These are phyloP conservation scores for Fomitopsis palustris DNA, from an alignment of 1,284 basidiomycete genomes.

Conservation along the genomic window DNA sequence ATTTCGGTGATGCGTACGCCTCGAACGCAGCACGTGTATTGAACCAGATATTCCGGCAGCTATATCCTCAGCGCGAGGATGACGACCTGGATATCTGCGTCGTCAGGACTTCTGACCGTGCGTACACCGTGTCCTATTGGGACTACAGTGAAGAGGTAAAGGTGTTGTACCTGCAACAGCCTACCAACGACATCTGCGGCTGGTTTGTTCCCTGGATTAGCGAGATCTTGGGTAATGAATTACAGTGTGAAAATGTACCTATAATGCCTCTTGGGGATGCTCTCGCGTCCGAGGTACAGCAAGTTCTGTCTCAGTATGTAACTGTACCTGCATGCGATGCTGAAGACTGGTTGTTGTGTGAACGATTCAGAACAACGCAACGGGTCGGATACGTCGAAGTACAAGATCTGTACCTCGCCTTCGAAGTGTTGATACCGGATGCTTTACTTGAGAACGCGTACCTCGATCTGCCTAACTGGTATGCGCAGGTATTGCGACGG, in stretches of 20 bases:
- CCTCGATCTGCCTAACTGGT: conserved; percentile 10
- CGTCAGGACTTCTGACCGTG: neutral
- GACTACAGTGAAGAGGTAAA: neutral
- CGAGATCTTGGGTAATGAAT: neutral
- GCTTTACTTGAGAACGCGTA: conserved; percentile 1
- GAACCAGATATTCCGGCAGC: neutral
- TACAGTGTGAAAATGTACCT: neutral
- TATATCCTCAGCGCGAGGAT: neutral
- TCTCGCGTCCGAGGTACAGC: neutral
- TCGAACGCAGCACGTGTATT: neutral
- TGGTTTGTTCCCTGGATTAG: neutral
- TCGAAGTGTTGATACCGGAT: neutral
- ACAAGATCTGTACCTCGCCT: neutral
- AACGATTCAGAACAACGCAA: neutral
- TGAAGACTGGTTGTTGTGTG: neutral
- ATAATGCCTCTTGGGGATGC: too few relatives aligned
- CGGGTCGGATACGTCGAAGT: neutral
- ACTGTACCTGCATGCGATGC: neutral
- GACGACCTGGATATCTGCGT: neutral
- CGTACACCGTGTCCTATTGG: neutral
- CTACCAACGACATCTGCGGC: neutral
- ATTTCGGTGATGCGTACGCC: neutral
- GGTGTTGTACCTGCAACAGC: neutral
- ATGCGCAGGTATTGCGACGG: neutral
- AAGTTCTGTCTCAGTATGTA: neutral